Percentiles rank a stretch among this genome's conserved stretches.
Evolutionary conservation across 768 basidiomycete genomes (phyloP).

Genomic region (Agaricus subrufescens): DNA sequence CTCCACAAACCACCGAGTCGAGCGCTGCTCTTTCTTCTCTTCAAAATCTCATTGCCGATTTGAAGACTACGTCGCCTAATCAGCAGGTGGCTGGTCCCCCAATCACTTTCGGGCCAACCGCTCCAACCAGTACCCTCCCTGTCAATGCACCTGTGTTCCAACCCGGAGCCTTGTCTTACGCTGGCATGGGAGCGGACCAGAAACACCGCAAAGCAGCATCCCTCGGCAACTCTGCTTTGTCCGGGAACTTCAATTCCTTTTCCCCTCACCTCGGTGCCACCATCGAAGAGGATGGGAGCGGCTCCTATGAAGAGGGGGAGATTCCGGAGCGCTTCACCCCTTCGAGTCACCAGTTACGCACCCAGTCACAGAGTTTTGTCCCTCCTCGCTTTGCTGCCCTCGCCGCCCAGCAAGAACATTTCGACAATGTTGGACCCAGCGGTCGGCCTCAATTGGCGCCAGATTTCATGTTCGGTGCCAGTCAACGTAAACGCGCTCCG

Average conservation of each 20-base stretch:
- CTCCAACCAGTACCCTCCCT: conserved; percentile 55
- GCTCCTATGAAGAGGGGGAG: conserved; percentile 73
- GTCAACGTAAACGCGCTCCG: conserved; percentile 40
- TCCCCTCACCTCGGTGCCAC: conserved; percentile 79
- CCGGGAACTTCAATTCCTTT: conserved; percentile 63
- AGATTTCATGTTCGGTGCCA: conserved; percentile 84
- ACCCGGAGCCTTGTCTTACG: conserved; percentile 45
- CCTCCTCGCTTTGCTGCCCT: conserved; percentile 86
- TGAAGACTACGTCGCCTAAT: conserved; percentile 79
- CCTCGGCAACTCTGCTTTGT: conserved; percentile 53
- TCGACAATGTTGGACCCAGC: conserved; percentile 60
- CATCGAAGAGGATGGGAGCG: conserved; percentile 79
- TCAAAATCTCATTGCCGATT: conserved; percentile 90
- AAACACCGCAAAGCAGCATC: conserved; percentile 84
- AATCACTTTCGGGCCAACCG: conserved; percentile 42
- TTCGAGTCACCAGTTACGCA: conserved; percentile 61
- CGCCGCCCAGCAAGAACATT: conserved; percentile 66
- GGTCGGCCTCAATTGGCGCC: conserved; percentile 89
- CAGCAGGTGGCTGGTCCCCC: conserved; percentile 38
- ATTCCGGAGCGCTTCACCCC: conserved; percentile 53
- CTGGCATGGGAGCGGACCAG: conserved; percentile 33
- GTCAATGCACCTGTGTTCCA: conserved; percentile 72
- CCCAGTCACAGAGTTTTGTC: conserved; percentile 80
- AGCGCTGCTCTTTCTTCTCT: conserved; percentile 84
- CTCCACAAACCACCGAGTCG: conserved; percentile 53